Percentiles rank a stretch among this genome's conserved stretches.
phyloP scores from a whole-genome alignment of 331 rosid species.

The Pyrus hybrid region DNA sequence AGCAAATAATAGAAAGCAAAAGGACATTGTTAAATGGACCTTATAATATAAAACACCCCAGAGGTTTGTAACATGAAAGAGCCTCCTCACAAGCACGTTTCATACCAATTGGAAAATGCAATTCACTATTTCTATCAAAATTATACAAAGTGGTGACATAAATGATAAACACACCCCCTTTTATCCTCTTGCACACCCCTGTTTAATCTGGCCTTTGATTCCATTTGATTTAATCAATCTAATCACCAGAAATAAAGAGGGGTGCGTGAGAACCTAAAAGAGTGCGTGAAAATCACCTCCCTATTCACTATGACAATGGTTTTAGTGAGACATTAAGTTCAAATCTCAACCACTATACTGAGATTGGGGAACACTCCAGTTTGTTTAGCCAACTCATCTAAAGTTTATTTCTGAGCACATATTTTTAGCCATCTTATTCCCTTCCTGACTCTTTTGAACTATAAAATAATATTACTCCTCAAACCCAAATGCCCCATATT shows the following conservation, averaged over 20 bases:
- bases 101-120: neutral
- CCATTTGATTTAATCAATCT: neutral
- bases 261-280: neutral
- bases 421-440: neutral
- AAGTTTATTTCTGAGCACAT: neutral
- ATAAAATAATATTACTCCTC: neutral
- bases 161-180: neutral
- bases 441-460: neutral
- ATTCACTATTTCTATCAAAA: neutral
- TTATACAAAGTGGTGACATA: neutral
- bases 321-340: neutral
- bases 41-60: neutral
- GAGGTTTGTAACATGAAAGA: neutral
- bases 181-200: neutral
- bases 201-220: neutral
- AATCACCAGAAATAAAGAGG: neutral
- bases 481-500: neutral
- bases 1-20: neutral
- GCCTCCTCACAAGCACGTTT: neutral
- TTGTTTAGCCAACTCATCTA: neutral
- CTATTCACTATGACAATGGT: neutral
- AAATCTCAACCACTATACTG: conserved; percentile 3
- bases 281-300: neutral
- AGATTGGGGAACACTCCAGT: neutral
- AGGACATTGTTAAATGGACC: neutral